Base-by-base conservation (phyloP, 2,329 filamentous ascomycete species). In the Fusarium sp. region DNA sequence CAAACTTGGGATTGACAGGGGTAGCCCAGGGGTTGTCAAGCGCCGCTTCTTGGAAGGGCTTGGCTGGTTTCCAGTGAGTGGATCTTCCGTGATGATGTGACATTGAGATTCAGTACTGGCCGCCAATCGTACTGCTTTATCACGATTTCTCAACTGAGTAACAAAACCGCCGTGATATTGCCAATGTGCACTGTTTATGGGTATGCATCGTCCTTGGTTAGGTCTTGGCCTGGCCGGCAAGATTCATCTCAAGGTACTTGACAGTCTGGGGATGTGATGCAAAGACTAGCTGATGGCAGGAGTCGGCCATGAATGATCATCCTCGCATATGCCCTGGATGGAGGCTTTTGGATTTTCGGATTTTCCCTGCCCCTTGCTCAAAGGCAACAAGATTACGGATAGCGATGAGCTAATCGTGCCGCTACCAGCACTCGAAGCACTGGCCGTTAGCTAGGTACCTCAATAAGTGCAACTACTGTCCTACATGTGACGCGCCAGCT, bases 1-100 rank as follows among this genome's bases (percentile, higher is more conserved):
- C 74, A 76, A 50, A 67, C 62, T 51, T 58, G 52, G 60, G 59
- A 66, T 59, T 59, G 66, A 60, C 68, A 70, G 65, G 66, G 67
- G 62, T 62, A 57, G 44, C 28, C 34, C 68, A 76, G 68, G 71
- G 71, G 74, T 30, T 28, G n/a, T 24, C 74, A 75, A 73, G 72
- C 71, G 74, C 65, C 74, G 57, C 56, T 59, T 62, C 63, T 72
- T 68, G 52, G 58, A 57, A 64, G 41, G 58, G 58, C 67, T 70
- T 70, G 66, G 74, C 62, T 71, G 62, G 74, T 76, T 76, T 76
- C 74, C 58, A 68, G 39, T 71, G 42, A 32, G 74, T 76, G 74
- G 74, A 73, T 39, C 60, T 58, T 70, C 60, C 26, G 52, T 59
- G 60, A 50, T 61, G 63, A 72, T 64, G 71, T 68, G 50, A 72